A percentile compares a stretch with the other conserved stretches of the same genome.
Conservation (phyloP, 306 rosid genomes). For the Lotus japonicus region DNA sequence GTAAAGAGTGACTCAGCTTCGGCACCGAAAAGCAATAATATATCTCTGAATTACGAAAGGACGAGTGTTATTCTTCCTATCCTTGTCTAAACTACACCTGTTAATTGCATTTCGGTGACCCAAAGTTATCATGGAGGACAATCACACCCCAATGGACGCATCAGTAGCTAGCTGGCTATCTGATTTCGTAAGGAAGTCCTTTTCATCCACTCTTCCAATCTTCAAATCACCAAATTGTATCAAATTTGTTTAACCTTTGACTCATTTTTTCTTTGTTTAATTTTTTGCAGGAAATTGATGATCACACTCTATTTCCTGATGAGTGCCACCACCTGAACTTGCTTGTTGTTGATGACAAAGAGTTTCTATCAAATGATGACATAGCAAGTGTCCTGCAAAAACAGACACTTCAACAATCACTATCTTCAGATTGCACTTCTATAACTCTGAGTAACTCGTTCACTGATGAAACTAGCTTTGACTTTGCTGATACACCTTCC, state of each 20-base stretch:
- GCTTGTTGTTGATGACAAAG: constrained; percentile 27
- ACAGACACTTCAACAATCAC: constrained; percentile 21
- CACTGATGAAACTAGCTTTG: constrained; percentile 23
- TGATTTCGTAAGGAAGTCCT: constrained; percentile 42
- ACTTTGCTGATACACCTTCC: constrained; percentile 24
- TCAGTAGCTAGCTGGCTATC: constrained; percentile 40
- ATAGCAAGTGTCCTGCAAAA: constrained; percentile 24
- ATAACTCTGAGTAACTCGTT: constrained; percentile 31
- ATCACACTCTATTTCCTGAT: constrained; percentile 26
- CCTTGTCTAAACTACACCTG: background rate
- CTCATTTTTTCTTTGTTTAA: too few species aligned
- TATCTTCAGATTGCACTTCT: constrained; percentile 35
- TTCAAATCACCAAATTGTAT: background rate
- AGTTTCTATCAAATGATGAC: too few species aligned
- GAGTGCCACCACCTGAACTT: constrained; percentile 20
- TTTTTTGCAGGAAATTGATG: constrained; percentile 40
- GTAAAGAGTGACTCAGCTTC: background rate
- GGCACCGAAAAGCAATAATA: background rate
- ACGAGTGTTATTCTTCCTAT: background rate
- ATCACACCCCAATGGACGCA: constrained; percentile 26
- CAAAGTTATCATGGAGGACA: background rate
- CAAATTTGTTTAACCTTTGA: background rate
- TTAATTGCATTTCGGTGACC: background rate
- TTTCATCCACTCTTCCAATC: background rate
- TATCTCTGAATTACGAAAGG: background rate